Base-by-base conservation (phyloP, 371 early-diverging fungal species). In the Apophysomyces trapeziformis region DNA sequence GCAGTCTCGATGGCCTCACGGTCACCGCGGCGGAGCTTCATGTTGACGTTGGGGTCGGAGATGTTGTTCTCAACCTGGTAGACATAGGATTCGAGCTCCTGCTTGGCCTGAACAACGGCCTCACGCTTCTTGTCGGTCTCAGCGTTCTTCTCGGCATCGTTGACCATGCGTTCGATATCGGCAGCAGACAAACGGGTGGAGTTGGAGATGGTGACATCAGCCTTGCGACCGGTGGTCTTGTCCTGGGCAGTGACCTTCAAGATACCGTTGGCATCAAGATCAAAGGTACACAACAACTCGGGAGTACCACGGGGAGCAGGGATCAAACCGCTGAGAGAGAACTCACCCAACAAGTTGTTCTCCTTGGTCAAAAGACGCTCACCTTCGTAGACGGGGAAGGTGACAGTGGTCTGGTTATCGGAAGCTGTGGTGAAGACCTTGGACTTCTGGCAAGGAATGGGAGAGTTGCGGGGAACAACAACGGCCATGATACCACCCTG, bases 201-300 rank as follows among this genome's bases (percentile, higher is more conserved):
- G 89, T 93, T 94, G 85, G 93, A 88, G 86, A 96, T 94, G 87
- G 94, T 95, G 75, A 96, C 92, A 83, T 92, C 91, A 83, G 91
- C 91, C 76, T 88, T 89, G 67, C 88, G 86, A 67, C 95, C 94
- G 44, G 96, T 96, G 69, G 90, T 89, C 87, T 91, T 92, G 85
- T 97, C 97, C 68, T 87, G 85, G 74, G 98, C 98, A 69, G 93
- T 88, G 69, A 97, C 96, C 80, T 93, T 95, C 68, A 94, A 86
- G 77, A 96, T 95, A 85, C 96, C 96, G 84, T 99, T 94, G 76
- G 94, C 94, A 80, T 97, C 96, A 45, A 96, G 78, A 77, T 96
- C 96, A 83, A 97, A 96, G 69, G 95, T 90, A 73, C 94, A 93
- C 77, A 93, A 93, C 66, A 98, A 91, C 78, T 93, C 92, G 67